Evolutionary conservation across 1,284 basidiomycete species (phyloP).

Genomic region (Malassezia furfur): DNA sequence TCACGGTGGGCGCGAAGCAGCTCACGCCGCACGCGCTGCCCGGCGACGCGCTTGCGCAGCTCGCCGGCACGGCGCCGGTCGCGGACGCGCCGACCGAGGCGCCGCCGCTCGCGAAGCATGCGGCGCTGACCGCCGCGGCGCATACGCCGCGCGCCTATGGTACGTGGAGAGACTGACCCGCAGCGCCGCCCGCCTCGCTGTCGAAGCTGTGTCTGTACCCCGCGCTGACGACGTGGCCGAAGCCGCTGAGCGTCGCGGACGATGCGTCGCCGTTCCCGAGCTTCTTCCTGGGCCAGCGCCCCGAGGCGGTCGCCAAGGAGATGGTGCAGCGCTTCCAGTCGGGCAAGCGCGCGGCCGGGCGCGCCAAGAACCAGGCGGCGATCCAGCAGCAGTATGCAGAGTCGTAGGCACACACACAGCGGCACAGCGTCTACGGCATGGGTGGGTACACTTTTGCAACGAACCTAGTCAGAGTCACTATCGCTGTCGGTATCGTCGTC

Average conservation of each 20-base stretch:
- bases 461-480: slow-evolving; percentile 12
- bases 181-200: slow-evolving; percentile 16
- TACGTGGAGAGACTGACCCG: neutral
- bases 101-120: slow-evolving; percentile 3
- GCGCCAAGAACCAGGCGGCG: slow-evolving; percentile 29
- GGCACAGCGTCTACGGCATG: no score
- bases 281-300: slow-evolving; percentile 20
- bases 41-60: neutral
- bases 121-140: slow-evolving; percentile 16
- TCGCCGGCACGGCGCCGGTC: neutral
- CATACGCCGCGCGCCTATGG: slow-evolving; percentile 2
- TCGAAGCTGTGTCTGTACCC: slow-evolving; percentile 29
- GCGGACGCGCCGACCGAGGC: neutral
- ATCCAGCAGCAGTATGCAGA: slow-evolving; percentile 19
- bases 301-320: slow-evolving; percentile 21
- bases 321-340: slow-evolving; percentile 33
- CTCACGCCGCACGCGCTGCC: neutral
- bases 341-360: slow-evolving; percentile 29
- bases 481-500: slow-evolving; percentile 15
- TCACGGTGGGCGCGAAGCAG: neutral
- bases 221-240: slow-evolving; percentile 33
- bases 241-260: slow-evolving; percentile 22
- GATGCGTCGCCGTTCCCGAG: slow-evolving; percentile 26
- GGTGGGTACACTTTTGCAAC: no score
- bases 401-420: neutral